These are phyloP conservation scores for Aspergillus pseudoviridinutans DNA, from an alignment of 2,329 filamentous ascomycete genomes.

Conservation along the genomic window DNA sequence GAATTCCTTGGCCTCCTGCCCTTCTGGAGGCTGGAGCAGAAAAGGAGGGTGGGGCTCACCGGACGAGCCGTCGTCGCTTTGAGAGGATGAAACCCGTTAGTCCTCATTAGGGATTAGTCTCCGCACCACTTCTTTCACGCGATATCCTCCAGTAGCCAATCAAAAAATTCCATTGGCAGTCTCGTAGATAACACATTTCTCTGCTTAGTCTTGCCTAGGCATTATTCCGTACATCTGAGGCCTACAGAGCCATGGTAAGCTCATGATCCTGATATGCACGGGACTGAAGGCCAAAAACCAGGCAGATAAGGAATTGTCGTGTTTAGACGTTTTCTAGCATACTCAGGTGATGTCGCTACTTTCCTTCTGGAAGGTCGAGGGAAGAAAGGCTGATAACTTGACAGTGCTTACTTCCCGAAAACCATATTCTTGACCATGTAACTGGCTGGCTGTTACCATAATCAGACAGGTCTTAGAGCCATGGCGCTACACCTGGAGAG, in stretches of 20 bases:
- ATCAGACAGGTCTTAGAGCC: background rate
- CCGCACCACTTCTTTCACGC: background rate
- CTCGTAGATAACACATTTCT: background rate
- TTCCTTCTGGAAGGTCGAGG: background rate
- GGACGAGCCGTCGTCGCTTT: background rate
- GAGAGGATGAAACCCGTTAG: background rate
- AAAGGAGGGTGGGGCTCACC: background rate
- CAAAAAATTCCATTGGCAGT: background rate
- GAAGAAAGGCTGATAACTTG: background rate
- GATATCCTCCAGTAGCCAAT: background rate
- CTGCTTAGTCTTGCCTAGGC: background rate
- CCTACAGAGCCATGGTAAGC: background rate
- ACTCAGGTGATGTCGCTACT: background rate
- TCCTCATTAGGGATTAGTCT: background rate
- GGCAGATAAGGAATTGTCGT: background rate
- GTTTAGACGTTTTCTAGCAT: background rate
- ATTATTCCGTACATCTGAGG: background rate
- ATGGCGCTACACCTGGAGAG: background rate
- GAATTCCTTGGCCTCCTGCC: too few relatives aligned
- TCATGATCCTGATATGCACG: background rate
- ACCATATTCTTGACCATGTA: background rate
- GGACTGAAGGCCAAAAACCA: background rate
- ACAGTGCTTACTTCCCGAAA: background rate
- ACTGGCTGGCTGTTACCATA: background rate
- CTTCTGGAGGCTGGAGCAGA: background rate